Evolutionary conservation across 2,329 filamentous ascomycete genomes (phyloP), one percentile per base, ranked within the genome.

Genomic region (Geosmithia morbida): DNA sequence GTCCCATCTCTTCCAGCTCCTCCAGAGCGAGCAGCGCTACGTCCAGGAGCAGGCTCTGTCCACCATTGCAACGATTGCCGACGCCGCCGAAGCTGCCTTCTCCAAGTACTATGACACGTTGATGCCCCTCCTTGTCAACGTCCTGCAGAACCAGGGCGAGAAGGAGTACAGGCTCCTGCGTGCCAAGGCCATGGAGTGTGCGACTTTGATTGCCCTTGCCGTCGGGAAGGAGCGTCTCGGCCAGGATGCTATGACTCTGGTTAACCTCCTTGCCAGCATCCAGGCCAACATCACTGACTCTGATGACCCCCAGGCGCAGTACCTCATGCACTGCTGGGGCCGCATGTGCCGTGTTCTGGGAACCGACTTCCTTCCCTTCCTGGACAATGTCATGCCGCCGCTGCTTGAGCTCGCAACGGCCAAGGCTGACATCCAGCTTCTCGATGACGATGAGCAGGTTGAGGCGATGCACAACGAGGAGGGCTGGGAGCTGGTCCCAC

Each of bases 101-200:
- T 81, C 83, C 46, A 90, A 90, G 65, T 98, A 95, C 68, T 98
- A 98, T 64, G 85, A 90, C 54, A 90, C 84, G 7, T 73, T 98
- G 39, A 98, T 98, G 92, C 92, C 92, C 16, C 72, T 96, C 45
- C 74, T 98, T 7, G 89, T 97, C 64, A 85, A 83, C 51, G 90
- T 97, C 10, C 69, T 98, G 46, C 83, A 83, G 59, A 81, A 88
- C 55, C 88, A 96, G 59, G 90, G 89, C 57, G 87, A 89, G 47
- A 96, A 94, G 67, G 92, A 98, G 59, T 89, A 89, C 65, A 78
- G 90, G 47, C 71, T 97, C 44, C 75, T 98, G 40, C 80, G 90
- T 49, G 92, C 92, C 45, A 98, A 98, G 71, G 92, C 92, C 2
- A 98, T 98, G 92, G 92, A 98, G 66, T 98, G 92, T 60, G 90